phyloP scores from a whole-genome alignment of 2,329 filamentous ascomycete species.

The Phyllosticta paracitricarpa region DNA sequence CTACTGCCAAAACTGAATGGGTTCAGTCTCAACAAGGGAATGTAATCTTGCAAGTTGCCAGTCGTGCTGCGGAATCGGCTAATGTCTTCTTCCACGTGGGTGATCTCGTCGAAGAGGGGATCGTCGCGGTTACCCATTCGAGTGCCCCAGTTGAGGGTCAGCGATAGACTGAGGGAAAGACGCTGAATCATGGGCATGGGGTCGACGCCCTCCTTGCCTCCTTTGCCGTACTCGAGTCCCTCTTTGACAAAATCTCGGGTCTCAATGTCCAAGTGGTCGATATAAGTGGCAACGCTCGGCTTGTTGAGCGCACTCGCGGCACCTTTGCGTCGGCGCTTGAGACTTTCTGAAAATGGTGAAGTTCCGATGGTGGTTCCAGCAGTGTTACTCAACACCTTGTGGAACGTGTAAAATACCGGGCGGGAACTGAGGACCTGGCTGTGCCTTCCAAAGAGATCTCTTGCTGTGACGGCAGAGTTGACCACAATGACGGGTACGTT shows the following conservation, averaged over 20 bases:
- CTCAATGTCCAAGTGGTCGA: slow-evolving; percentile 53
- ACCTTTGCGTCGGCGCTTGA: slow-evolving; percentile 55
- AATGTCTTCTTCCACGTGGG: slow-evolving; percentile 52
- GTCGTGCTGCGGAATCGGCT: slow-evolving; percentile 51
- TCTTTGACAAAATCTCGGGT: slow-evolving; percentile 54
- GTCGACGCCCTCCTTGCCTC: slow-evolving; percentile 46
- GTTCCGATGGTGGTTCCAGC: slow-evolving; percentile 60
- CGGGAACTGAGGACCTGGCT: slow-evolving; percentile 32
- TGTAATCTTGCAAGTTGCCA: slow-evolving; percentile 52
- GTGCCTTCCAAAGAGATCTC: slow-evolving; percentile 32
- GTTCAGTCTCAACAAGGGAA: slow-evolving; percentile 49
- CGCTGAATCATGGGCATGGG: slow-evolving; percentile 61
- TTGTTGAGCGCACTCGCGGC: slow-evolving; percentile 57
- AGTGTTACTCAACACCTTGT: slow-evolving; percentile 51
- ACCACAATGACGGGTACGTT: slow-evolving; percentile 36
- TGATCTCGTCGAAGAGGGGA: slow-evolving; percentile 52
- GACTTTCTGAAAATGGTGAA: slow-evolving; percentile 54
- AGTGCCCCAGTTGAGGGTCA: slow-evolving; percentile 58
- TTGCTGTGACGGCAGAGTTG: slow-evolving; percentile 32
- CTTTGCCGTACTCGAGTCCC: slow-evolving; percentile 47
- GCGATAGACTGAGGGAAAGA: slow-evolving; percentile 49
- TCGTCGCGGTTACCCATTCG: slow-evolving; percentile 51
- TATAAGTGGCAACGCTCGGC: slow-evolving; percentile 52
- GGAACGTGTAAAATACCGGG: slow-evolving; percentile 37
- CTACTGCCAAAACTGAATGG: slow-evolving; percentile 50